A percentile compares a stretch with the other conserved stretches of the same genome.
Conservation (phyloP, 2,329 filamentous ascomycete species). For the Colletotrichum sansevieriae region DNA sequence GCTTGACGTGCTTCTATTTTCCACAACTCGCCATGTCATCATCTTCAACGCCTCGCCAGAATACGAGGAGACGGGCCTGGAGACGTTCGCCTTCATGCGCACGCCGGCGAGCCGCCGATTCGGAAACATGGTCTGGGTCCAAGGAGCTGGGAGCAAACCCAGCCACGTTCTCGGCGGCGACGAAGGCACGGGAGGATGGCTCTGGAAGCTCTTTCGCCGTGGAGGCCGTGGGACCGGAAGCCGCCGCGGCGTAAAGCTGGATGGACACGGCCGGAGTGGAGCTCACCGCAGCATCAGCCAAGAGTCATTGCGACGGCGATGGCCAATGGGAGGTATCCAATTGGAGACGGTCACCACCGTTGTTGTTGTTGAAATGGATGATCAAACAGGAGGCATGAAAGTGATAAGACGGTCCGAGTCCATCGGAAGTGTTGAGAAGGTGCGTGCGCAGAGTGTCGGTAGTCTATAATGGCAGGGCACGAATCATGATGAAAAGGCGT, state of each 20-base stretch:
- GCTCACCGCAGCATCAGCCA: conserved; percentile 36
- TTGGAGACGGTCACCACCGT: conserved; percentile 60
- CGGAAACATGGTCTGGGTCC: conserved; percentile 40
- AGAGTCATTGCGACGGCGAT: conserved; percentile 28
- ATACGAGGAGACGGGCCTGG: conserved; percentile 34
- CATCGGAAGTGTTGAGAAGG: conserved; percentile 29
- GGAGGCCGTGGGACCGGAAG: background rate
- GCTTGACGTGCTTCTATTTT: conserved; percentile 57
- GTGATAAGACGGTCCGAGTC: conserved; percentile 12
- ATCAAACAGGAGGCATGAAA: background rate
- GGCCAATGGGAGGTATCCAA: conserved; percentile 51
- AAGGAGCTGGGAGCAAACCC: conserved; percentile 31
- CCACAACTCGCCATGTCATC: conserved; percentile 54
- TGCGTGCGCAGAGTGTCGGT: conserved; percentile 31
- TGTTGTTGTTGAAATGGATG: conserved; percentile 53
- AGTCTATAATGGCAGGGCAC: background rate
- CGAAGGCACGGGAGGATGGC: conserved; percentile 37
- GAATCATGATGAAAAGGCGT: too few relatives aligned
- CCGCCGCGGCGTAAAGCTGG: background rate
- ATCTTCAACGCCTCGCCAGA: conserved; percentile 45
- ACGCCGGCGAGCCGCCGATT: conserved; percentile 35
- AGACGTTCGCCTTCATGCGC: conserved; percentile 40
- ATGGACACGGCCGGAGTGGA: conserved; percentile 5
- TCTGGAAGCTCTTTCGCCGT: conserved; percentile 25
- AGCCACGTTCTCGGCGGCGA: background rate